Percentiles rank a stretch among this genome's conserved stretches.
Evolutionary conservation across 306 rosid genomes (phyloP).

Genomic region (Rosa multiflora): DNA sequence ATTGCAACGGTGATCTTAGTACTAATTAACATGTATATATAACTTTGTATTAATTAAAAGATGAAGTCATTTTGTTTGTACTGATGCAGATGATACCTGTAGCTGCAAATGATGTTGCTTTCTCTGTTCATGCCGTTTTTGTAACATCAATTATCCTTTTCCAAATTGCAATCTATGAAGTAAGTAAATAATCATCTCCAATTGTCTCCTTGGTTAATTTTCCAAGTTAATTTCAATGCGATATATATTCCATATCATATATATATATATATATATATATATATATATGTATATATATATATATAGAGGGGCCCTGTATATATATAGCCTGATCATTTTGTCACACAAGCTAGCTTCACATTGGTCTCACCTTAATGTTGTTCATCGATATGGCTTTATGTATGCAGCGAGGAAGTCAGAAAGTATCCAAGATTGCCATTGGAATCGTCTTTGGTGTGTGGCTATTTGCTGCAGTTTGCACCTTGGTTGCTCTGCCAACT

Average conservation of each 20-base stretch:
- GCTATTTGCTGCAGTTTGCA: constrained; percentile 59
- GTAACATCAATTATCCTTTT: constrained; percentile 62
- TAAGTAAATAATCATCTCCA: constrained; percentile 20
- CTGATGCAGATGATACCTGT: constrained; percentile 90
- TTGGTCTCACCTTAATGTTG: not conserved
- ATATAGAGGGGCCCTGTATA: too few relatives aligned
- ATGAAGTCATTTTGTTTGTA: not conserved
- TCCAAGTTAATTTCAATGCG: not conserved
- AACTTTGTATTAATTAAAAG: not conserved
- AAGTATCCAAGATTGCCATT: constrained; percentile 51
- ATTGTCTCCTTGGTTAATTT: not conserved
- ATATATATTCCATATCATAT: too few relatives aligned
- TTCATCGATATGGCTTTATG: not conserved
- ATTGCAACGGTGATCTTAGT: not conserved
- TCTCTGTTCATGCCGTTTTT: constrained; percentile 79
- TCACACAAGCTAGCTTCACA: not conserved
- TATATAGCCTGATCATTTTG: not conserved
- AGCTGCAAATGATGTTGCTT: constrained; percentile 93
- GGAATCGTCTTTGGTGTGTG: constrained; percentile 58
- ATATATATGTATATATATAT: too few relatives aligned
- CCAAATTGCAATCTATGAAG: constrained; percentile 79
- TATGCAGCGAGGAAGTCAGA: constrained; percentile 73
- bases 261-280: too few relatives aligned
- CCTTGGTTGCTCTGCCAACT: constrained; percentile 58
- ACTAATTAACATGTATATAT: not conserved